Evolutionary conservation across 345 rosid genomes (phyloP), one percentile per base, ranked within the genome.

Genomic region (Leavenworthia alabamica): DNA sequence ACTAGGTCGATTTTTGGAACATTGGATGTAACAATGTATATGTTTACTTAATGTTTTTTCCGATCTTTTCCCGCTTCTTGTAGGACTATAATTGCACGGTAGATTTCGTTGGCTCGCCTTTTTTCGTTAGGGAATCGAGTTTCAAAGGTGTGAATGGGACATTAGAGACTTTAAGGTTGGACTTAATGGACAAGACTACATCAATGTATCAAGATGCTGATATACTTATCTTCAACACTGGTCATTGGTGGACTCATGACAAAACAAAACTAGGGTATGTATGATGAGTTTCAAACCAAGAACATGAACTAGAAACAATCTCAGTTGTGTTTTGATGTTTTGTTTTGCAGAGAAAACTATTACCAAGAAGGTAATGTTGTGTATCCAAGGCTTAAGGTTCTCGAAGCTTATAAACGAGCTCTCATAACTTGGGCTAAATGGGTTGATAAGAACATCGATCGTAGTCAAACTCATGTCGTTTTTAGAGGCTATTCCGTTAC

Each of bases 231-330:
- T 92, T 89, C 77, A 92, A 89, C 63, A 85, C 96, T 0, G 98
- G 98, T 49, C 98, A 89, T 65, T 85, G 98, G 96, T 89, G 98
- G 98, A 92, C 96, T 14, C 96, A 92, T 29, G 98, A 89, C 64
- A 92, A 92, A 82, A 92, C 96, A 27, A 84, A 93, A 24, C 81
- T 66, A 75, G 95, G 95, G 95, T 89, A 71, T 50, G n/a, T n/a
- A n/a, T n/a, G n/a, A n/a, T n/a, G 31, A 24, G 8, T 50, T 32
- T 50, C 8, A 33, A 56, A 56, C 8, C 56, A 15, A 41, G 37
- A 59, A 51, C 29, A 2, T 29, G 3, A 54, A 22, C 60, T 27
- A 59, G 11, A 7, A 20, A 26, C n/a, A 6, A 12, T 22, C 14
- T 13, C 24, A 20, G 22, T 20, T 2, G 5, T 41, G 28, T 41